Percentiles rank a stretch among this genome's conserved stretches.
phyloP scores from a whole-genome alignment of 2,329 filamentous ascomycete genomes.

The Epichloe elymi region DNA sequence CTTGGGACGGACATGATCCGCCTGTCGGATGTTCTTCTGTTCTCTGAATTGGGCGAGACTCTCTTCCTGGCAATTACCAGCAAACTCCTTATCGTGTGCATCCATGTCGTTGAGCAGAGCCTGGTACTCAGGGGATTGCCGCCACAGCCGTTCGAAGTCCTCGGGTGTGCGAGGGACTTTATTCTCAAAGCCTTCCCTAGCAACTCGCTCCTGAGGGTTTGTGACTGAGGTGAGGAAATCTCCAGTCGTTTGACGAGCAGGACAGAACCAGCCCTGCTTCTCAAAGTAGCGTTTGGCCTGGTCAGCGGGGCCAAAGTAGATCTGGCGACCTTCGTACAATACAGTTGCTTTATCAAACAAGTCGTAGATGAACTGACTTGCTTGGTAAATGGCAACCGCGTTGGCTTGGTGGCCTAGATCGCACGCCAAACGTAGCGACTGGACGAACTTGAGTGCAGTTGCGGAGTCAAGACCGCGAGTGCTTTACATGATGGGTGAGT shows the following conservation, averaged over 20 bases:
- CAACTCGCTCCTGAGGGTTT: slow-evolving; percentile 45
- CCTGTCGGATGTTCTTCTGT: slow-evolving; percentile 36
- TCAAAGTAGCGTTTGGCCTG: slow-evolving; percentile 54
- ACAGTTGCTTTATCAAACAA: slow-evolving; percentile 65
- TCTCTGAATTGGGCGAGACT: slow-evolving; percentile 29
- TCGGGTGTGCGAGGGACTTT: slow-evolving; percentile 54
- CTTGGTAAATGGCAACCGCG: slow-evolving; percentile 60
- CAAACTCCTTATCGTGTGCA: slow-evolving; percentile 32
- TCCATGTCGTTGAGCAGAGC: slow-evolving; percentile 34
- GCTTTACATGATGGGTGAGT: slow-evolving; percentile 11
- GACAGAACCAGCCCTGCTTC: slow-evolving; percentile 55
- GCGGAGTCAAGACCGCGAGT: slow-evolving; percentile 62
- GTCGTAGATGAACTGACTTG: slow-evolving; percentile 55
- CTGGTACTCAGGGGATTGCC: slow-evolving; percentile 29
- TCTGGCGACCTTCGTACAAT: slow-evolving; percentile 64
- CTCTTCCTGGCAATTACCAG: slow-evolving; percentile 25
- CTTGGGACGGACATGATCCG: slow-evolving; percentile 37
- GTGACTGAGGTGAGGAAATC: slow-evolving; percentile 61
- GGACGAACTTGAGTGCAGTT: slow-evolving; percentile 61
- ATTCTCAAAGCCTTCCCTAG: slow-evolving; percentile 44
- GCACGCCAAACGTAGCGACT: slow-evolving; percentile 50
- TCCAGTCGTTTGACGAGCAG: slow-evolving; percentile 50
- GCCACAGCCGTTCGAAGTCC: slow-evolving; percentile 46
- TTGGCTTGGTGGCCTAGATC: slow-evolving; percentile 50
- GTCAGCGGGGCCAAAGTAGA: slow-evolving; percentile 55